Evolutionary conservation across 2,329 filamentous ascomycete species (phyloP), one percentile per base, ranked within the genome.

Genomic region (Tolypocladium inflatum): DNA sequence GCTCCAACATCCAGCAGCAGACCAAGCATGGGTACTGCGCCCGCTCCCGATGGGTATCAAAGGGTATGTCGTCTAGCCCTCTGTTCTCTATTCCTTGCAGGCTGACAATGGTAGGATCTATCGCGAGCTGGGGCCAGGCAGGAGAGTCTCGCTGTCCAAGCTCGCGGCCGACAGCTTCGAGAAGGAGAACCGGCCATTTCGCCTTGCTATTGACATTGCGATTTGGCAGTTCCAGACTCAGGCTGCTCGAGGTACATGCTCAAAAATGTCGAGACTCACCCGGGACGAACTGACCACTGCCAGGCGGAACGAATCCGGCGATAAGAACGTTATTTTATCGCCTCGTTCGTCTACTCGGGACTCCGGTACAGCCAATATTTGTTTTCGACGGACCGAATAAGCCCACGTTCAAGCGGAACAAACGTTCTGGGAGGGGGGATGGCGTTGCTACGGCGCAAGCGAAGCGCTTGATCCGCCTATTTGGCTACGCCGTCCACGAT

Each of bases 181-280:
- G 66, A 73, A 80, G 57, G 85, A 84, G 13, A 81, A 82, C 30
- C 82, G 87, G 2, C 92, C 92, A 0, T 78, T 97, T 45, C 87
- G 92, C 45, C 80, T 99, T 53, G 94, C 94, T 43, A 89, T 99
- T 63, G 94, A 99, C 70, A 89, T 96, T 64, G 91, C 91, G 3
- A 97, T 99, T 68, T 99, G 94, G 94, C 88, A 96, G 51, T 97
- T 96, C 68, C 94, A 99, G 68, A 87, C 87, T 15, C 91, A 96
- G 68, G 87, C 90, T 17, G 89, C 89, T 21, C 85, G 86, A 76
- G 91, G 84, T 82, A 67, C 38, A 65, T 58, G 21, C 26, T 7
- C 8, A 4, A 3, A 8, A 2, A 21, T n/a, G 10, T 7, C 11
- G 13, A 10, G 1, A 13, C 7, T 11, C 4, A n/a, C 2, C 2